phyloP scores from a whole-genome alignment of 495 filamentous ascomycete species.

The Tricharina praecox region DNA sequence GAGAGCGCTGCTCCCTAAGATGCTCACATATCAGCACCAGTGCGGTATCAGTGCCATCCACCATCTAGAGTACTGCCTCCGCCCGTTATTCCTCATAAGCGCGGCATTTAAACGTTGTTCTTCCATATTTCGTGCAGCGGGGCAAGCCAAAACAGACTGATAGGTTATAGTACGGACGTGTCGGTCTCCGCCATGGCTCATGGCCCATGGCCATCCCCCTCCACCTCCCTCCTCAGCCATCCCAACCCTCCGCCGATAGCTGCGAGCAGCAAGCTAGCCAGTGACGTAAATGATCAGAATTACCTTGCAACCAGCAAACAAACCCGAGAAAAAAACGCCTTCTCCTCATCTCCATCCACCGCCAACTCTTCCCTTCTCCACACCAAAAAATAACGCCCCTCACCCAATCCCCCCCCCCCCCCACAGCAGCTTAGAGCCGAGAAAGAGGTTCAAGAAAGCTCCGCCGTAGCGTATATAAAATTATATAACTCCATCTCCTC shows the following conservation, averaged over 20 bases:
- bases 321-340: background rate
- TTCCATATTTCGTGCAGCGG: background rate
- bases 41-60: too few species aligned
- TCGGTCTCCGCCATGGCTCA: background rate
- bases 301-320: conserved; percentile 6
- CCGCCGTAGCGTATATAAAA: too few species aligned
- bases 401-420: background rate
- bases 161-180: conserved; percentile 3
- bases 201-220: too few species aligned
- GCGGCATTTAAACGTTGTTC: background rate
- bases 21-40: too few species aligned
- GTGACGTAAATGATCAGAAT: conserved; percentile 6
- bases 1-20: too few species aligned
- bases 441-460: too few species aligned
- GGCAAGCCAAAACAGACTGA: background rate
- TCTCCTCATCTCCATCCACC: background rate
- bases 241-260: background rate
- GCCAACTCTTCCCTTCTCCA: background rate
- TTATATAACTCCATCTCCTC: too few species aligned
- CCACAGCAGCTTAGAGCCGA: too few species aligned
- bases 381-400: too few species aligned
- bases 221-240: background rate
- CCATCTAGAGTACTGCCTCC: too few species aligned
- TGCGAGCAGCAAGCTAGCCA: too few species aligned
- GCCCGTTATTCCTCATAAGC: too few species aligned